Conservation (phyloP, 768 basidiomycete species). For the Amylocystis lapponica region DNA sequence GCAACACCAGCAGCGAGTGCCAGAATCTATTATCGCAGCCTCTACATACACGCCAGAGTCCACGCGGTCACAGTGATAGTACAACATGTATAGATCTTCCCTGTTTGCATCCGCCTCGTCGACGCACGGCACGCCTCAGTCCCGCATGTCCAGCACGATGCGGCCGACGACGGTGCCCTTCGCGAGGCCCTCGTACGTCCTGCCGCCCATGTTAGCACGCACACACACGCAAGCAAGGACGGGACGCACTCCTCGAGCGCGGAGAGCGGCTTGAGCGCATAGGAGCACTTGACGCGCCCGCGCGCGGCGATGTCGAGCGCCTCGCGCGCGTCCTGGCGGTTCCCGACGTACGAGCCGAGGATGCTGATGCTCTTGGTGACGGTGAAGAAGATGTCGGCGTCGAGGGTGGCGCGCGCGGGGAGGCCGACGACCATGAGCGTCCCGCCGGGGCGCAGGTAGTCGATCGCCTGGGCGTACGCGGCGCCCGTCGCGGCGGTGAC, state of each 20-base stretch:
- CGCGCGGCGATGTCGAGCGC: conserved; percentile 69
- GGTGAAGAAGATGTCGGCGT: conserved; percentile 66
- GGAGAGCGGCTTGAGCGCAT: conserved; percentile 37
- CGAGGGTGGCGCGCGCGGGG: conserved; percentile 48
- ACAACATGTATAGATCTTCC: too few relatives aligned
- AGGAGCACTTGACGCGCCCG: conserved; percentile 65
- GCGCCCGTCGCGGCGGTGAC: conserved; percentile 46
- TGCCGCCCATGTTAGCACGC: conserved; percentile 6
- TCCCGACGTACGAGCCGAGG: conserved; percentile 44
- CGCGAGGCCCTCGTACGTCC: conserved; percentile 35
- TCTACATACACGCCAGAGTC: too few relatives aligned
- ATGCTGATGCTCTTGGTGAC: conserved; percentile 60
- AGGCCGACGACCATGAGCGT: conserved; percentile 77
- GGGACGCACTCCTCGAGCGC: conserved; percentile 48
- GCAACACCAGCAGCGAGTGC: too few relatives aligned
- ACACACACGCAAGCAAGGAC: not conserved
- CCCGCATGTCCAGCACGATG: conserved; percentile 37
- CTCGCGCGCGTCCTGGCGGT: conserved; percentile 80
- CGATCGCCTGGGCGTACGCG: conserved; percentile 52
- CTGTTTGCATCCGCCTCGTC: too few relatives aligned
- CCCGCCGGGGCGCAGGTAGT: conserved; percentile 71
- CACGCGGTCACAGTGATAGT: too few relatives aligned
- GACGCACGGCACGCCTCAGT: too few relatives aligned
- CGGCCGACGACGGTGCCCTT: conserved; percentile 43
- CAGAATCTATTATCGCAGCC: too few relatives aligned